Percentiles rank a stretch among this genome's conserved stretches.
Conservation (phyloP, 2,329 filamentous ascomycete species). For the Monilinia polystroma region DNA sequence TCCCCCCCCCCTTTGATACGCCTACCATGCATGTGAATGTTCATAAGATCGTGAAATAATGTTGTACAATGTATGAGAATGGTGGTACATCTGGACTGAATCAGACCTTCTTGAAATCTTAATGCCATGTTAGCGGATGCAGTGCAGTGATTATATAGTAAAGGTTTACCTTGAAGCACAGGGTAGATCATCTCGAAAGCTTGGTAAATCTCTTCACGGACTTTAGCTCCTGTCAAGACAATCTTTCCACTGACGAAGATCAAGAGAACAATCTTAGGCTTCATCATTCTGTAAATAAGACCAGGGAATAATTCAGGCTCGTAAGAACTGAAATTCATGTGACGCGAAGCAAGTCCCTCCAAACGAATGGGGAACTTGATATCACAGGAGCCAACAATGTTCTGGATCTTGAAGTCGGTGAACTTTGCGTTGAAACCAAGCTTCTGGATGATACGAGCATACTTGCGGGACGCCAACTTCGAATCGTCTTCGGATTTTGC, state of each 20-base stretch:
- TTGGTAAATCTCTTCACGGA: constrained; percentile 96
- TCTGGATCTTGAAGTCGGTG: constrained; percentile 99
- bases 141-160: background rate
- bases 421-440: constrained; percentile 99
- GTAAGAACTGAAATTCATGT: constrained; percentile 99
- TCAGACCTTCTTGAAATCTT: constrained; percentile 43
- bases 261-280: constrained; percentile 96
- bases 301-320: constrained; percentile 98
- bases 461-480: constrained; percentile 94
- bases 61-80: constrained; percentile 18
- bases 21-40: constrained; percentile 39
- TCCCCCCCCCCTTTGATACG: constrained; percentile 32
- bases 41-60: constrained; percentile 39
- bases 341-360: constrained; percentile 90
- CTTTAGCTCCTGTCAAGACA: constrained; percentile 94
- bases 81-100: constrained; percentile 20
- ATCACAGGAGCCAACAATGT: constrained; percentile 97
- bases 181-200: constrained; percentile 97
- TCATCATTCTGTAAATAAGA: constrained; percentile 99
- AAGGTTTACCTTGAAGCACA: constrained; percentile 73
- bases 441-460: constrained; percentile 99
- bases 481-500: constrained; percentile 98
- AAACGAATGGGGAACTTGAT: constrained; percentile 99
- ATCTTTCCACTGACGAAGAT: constrained; percentile 99
- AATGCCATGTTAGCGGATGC: constrained; percentile 27